Evolutionary conservation across 345 rosid species (phyloP), one percentile per base, ranked within the genome.

Genomic region (Cochlearia excelsa): DNA sequence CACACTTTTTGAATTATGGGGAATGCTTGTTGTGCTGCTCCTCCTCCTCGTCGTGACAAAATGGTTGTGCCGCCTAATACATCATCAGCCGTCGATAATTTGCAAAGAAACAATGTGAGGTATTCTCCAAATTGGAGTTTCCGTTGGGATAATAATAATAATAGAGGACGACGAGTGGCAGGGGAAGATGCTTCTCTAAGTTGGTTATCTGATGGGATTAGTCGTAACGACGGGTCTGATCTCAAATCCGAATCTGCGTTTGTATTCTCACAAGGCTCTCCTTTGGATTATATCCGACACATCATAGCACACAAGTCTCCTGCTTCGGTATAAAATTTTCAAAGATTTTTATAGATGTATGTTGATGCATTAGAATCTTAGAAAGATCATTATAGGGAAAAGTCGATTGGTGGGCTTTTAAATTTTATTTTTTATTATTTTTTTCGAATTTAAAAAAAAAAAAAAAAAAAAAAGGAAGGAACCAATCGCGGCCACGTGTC

Each of bases 101-200:
- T 83, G 68, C 91, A 81, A 59, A 78, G 89, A 74, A 89, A 84
- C 78, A 89, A 81, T 78, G 46, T 77, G 29, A 79, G 90, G 59
- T 41, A 76, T 73, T 93, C 97, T 23, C 99, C 99, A 0, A 75
- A 87, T 5, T 89, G 95, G 97, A 93, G 92, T 76, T 85, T 87
- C 54, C 75, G 85, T 46, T 89, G 99, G 97, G 99, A 93, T 68
- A 81, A 16, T 16, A 16, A 16, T 16, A 16, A 16, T 16, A 16
- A 16, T 16, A 16, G 80, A 52, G 70, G 95, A 67, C 88, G 97
- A 54, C 89, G 95, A 33, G 97, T 93, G 50, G 92, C 96, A 0
- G 95, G 92, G 33, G 95, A 93, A 70, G 99, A 93, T 54, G 61
- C 87, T 46, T 80, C 97, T 16, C 26, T 80, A 5, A 79, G 82